Percentiles rank a stretch among this genome's conserved stretches.
Conservation (phyloP, 75 land plant species). For the Selaginella moellendorffii region DNA sequence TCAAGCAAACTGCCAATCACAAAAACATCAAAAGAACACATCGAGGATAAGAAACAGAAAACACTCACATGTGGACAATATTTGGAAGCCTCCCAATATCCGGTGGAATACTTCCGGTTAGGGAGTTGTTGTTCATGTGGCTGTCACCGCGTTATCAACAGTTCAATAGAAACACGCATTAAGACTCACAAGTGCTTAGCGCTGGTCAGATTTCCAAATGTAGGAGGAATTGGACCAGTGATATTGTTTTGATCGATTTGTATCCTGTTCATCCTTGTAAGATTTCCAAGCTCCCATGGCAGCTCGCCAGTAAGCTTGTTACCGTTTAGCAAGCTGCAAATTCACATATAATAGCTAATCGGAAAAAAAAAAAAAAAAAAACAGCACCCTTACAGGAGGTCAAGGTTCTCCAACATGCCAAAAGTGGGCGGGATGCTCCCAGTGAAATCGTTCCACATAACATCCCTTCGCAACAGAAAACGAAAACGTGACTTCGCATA, state of each 20-base stretch:
- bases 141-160: slow-evolving; percentile 15
- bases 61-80: slow-evolving; percentile 48
- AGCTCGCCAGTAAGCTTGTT: slow-evolving; percentile 54
- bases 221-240: slow-evolving; percentile 49
- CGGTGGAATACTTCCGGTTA: slow-evolving; percentile 43
- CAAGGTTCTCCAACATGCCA: slow-evolving; percentile 10
- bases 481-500: neutral
- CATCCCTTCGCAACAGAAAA: slow-evolving; percentile 32
- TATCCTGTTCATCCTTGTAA: slow-evolving; percentile 51
- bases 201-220: slow-evolving; percentile 52
- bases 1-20: slow-evolving; percentile 76
- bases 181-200: slow-evolving; percentile 56
- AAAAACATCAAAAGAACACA: no score
- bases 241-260: slow-evolving; percentile 72
- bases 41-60: neutral
- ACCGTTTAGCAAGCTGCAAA: slow-evolving; percentile 69
- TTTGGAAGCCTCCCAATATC: slow-evolving; percentile 43
- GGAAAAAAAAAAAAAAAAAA: neutral
- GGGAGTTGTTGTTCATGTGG: slow-evolving; percentile 44
- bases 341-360: neutral
- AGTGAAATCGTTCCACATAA: slow-evolving; percentile 75
- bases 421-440: slow-evolving; percentile 49
- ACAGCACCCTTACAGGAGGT: slow-evolving; percentile 9
- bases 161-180: neutral
- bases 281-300: slow-evolving; percentile 63